phyloP scores from a whole-genome alignment of 2,329 filamentous ascomycete genomes.

The Plenodomus tracheiphilus region DNA sequence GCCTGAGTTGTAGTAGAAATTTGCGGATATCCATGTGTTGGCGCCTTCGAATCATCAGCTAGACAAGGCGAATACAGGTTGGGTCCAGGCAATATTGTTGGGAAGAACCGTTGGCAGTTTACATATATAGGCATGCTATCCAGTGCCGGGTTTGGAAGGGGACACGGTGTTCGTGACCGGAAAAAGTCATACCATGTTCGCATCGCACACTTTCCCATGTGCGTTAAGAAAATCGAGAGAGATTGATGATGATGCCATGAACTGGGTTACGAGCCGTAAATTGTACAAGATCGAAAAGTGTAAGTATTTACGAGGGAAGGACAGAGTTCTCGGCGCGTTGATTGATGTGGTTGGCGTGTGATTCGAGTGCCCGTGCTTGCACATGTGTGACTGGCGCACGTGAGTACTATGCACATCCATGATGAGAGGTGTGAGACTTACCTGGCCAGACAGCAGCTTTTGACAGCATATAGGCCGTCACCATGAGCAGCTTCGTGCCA shows the following conservation, averaged over 20 bases:
- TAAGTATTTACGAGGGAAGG: conserved; percentile 29
- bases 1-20: too few relatives aligned
- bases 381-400: conserved; percentile 63
- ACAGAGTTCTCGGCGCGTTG: conserved; percentile 59
- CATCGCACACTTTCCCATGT: not conserved
- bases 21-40: too few relatives aligned
- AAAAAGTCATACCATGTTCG: too few relatives aligned
- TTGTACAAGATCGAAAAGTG: conserved; percentile 21
- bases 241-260: not conserved
- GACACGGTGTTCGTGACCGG: too few relatives aligned
- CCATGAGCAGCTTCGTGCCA: conserved; percentile 79
- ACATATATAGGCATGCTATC: too few relatives aligned
- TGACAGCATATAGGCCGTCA: conserved; percentile 85
- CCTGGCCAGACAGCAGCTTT: conserved; percentile 92
- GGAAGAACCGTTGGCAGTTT: too few relatives aligned
- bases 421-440: conserved; percentile 51
- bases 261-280: conserved; percentile 10
- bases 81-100: too few relatives aligned
- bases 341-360: conserved; percentile 66
- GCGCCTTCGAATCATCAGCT: too few relatives aligned
- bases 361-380: conserved; percentile 67
- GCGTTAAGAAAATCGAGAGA: not conserved
- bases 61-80: too few relatives aligned
- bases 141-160: too few relatives aligned
- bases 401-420: conserved; percentile 25